Evolutionary conservation across 2,329 filamentous ascomycete species (phyloP).

Genomic region (Fusarium continuum): DNA sequence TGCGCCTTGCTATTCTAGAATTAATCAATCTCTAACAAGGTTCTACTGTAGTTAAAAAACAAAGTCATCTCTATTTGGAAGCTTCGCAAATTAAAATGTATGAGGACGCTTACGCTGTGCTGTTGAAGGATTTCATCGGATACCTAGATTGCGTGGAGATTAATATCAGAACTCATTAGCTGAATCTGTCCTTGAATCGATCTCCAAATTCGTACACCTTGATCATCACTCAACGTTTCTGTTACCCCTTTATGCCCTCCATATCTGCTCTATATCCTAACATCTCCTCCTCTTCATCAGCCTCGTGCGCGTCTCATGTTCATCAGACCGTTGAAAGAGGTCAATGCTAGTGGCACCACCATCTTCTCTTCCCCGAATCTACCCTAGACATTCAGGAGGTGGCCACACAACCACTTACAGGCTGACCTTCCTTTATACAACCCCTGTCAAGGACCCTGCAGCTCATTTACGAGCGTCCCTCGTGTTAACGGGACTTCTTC

Average conservation of each 20-base stretch:
- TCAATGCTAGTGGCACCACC: constrained; percentile 19
- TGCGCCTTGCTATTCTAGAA: constrained; percentile 13
- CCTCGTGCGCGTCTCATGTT: constrained; percentile 8
- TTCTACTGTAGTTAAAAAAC: not conserved
- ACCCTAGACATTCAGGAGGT: constrained; percentile 14
- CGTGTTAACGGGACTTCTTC: constrained; percentile 14
- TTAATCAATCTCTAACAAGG: constrained; percentile 9
- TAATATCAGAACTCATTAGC: not conserved
- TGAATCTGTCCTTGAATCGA: too few species aligned
- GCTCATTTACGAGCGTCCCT: constrained; percentile 30
- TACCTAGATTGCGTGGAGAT: not conserved
- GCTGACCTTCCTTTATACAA: constrained; percentile 21
- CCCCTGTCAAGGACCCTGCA: constrained; percentile 24
- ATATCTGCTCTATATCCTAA: too few species aligned
- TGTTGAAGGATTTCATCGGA: not conserved
- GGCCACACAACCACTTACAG: constrained; percentile 21
- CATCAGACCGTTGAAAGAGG: constrained; percentile 7
- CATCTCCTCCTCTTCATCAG: not conserved
- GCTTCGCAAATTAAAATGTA: not conserved
- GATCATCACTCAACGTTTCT: not conserved
- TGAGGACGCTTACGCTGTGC: not conserved
- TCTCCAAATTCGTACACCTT: too few species aligned
- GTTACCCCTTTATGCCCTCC: not conserved
- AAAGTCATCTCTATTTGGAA: not conserved
- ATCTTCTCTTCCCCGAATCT: constrained; percentile 5